phyloP scores from a whole-genome alignment of 2,329 filamentous ascomycete genomes.

The Lecanicillium sp. region DNA sequence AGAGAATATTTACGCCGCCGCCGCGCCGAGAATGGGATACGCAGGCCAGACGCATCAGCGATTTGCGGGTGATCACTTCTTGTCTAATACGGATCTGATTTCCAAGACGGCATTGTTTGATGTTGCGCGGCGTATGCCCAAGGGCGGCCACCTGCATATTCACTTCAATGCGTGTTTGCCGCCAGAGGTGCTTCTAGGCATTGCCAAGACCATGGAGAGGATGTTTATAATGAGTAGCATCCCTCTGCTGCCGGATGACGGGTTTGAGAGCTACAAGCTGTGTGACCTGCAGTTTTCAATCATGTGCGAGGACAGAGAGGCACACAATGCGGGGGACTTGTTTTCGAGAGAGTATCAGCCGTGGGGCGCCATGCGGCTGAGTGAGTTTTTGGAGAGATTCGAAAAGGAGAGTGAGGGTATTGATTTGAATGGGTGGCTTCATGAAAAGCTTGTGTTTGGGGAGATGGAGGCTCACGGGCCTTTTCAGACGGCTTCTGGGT shows the following conservation, averaged over 20 bases:
- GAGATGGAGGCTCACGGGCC: constrained; percentile 50
- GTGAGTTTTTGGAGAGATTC: constrained; percentile 30
- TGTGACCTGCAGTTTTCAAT: constrained; percentile 59
- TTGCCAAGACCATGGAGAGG: constrained; percentile 45
- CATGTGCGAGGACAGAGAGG: constrained; percentile 18
- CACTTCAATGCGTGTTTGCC: constrained; percentile 70
- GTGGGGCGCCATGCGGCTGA: constrained; percentile 35
- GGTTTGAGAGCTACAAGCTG: constrained; percentile 34
- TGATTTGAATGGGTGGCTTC: constrained; percentile 44
- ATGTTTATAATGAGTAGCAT: constrained; percentile 61
- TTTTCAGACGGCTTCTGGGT: constrained; percentile 46
- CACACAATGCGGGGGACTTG: constrained; percentile 31
- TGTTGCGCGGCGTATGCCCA: constrained; percentile 54
- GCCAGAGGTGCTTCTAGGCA: constrained; percentile 49
- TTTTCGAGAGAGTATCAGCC: constrained; percentile 40
- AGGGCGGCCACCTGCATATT: constrained; percentile 65
- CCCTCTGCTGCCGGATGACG: constrained; percentile 32
- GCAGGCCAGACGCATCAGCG: constrained; percentile 35
- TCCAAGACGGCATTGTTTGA: constrained; percentile 46
- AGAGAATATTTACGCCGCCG: constrained; percentile 24
- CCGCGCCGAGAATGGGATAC: constrained; percentile 24
- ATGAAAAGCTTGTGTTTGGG: constrained; percentile 52
- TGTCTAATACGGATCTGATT: constrained; percentile 46
- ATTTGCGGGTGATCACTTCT: constrained; percentile 48
- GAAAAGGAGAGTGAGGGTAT: constrained; percentile 15